Conservation (phyloP, 805 yeast genomes). For the Sungouiozyma ichnusensis region DNA sequence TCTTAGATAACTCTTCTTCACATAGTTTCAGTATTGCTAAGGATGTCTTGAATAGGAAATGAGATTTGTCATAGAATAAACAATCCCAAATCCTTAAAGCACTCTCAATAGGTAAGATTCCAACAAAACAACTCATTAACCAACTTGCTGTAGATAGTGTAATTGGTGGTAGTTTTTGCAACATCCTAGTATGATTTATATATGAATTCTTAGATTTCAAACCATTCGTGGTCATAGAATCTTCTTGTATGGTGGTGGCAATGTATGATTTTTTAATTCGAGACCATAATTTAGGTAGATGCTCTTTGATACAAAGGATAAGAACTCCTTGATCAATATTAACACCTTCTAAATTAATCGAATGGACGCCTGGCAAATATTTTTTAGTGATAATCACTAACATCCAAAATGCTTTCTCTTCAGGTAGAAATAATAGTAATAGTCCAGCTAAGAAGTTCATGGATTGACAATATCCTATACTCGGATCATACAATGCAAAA, state of each 20-base stretch:
- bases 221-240: neutral
- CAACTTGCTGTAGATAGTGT: slow-evolving; percentile 91
- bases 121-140: slow-evolving; percentile 95
- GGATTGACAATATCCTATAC: slow-evolving; percentile 92
- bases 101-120: slow-evolving; percentile 79
- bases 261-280: slow-evolving; percentile 30
- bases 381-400: slow-evolving; percentile 77
- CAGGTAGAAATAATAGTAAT: slow-evolving; percentile 73
- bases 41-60: slow-evolving; percentile 71
- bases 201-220: too few species aligned
- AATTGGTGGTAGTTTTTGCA: slow-evolving; percentile 75
- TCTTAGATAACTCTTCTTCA: slow-evolving; percentile 46
- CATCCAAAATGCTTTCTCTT: slow-evolving; percentile 93
- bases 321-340: slow-evolving; percentile 90
- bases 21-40: slow-evolving; percentile 67
- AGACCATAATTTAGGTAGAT: slow-evolving; percentile 73
- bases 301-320: slow-evolving; percentile 74
- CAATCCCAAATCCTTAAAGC: slow-evolving; percentile 91
- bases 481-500: slow-evolving; percentile 76
- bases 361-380: slow-evolving; percentile 85
- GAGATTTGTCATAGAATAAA: slow-evolving; percentile 82
- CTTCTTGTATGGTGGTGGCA: slow-evolving; percentile 3
- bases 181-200: slow-evolving; percentile 32
- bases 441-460: slow-evolving; percentile 87
- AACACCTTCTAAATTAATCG: slow-evolving; percentile 82